Evolutionary conservation across 768 basidiomycete species (phyloP), one percentile per base, ranked within the genome.

Genomic region (Rickenella mellea): DNA sequence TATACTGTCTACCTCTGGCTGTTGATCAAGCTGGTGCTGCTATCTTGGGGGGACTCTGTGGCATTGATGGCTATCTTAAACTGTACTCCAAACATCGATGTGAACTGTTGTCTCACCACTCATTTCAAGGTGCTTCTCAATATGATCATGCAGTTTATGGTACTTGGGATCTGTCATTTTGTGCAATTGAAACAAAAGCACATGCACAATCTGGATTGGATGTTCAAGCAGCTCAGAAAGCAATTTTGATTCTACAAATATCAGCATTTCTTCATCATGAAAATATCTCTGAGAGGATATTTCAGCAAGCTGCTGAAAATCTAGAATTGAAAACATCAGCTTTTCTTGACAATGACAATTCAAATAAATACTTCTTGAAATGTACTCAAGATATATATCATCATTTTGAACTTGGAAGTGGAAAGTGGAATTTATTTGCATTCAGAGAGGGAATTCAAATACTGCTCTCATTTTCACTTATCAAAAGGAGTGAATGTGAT

Each of bases 181-280:
- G 43, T 20, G 45, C 37, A 17, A 48, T 55, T 33, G 33, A 51
- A 45, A 21, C 29, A 4, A 45, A 39, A 24, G 46, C 48, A 21
- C 15, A 8, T 17, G 11, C 10, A 15, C 14, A 12, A 17, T 14
- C 14, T 21, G 14, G 19, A 24, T 15, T n/a, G n/a, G n/a, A n/a
- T n/a, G 17, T 32, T 6, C 24, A 47, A 24, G 38, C 27, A 17
- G 49, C 51, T n/a, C 27, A 52, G 20, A 41, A 6, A 40, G 53
- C 53, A 11, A 35, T 55, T 47, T 10, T 17, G 9, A 40, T 51
- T 26, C 42, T 52, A n/a, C 40, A 48, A 21, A 48, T 33, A 14
- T 48, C 45, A 48, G 43, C 53, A 5, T 55, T 51, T 27, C 33
- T 52, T 10, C 53, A 55, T 26, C 47, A 52, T 45, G n/a, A n/a